These are phyloP conservation scores for Neostapfia colusana DNA, from an alignment of 176 grass and related monocot genomes.

Conservation along the genomic window DNA sequence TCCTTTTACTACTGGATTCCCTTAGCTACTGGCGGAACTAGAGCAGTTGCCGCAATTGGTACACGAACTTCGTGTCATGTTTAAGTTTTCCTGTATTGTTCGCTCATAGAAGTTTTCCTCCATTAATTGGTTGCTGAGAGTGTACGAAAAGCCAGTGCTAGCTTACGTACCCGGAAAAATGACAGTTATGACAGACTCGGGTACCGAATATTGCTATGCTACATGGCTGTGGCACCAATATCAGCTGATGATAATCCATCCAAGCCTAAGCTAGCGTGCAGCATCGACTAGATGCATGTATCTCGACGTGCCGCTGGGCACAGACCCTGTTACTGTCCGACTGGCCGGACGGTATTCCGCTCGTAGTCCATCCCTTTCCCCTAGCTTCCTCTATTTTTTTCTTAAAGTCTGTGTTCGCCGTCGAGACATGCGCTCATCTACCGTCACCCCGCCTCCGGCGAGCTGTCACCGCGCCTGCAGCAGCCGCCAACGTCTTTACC, in stretches of 20 bases:
- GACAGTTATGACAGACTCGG: background rate
- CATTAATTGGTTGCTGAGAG: constrained; percentile 19
- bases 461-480: no score
- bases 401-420: no score
- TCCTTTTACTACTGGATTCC: background rate
- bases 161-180: background rate
- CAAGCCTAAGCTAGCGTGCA: constrained; percentile 16
- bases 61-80: background rate
- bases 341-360: no score
- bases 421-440: no score
- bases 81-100: background rate
- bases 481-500: no score
- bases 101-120: background rate
- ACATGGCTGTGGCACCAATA: background rate
- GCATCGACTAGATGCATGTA: background rate
- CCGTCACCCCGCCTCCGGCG: no score
- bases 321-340: no score
- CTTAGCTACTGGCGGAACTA: background rate
- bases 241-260: background rate
- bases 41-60: background rate
- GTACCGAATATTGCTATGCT: background rate
- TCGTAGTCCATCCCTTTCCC: no score
- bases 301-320: background rate
- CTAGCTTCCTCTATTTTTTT: no score
- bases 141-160: background rate